A percentile compares a stretch with the other conserved stretches of the same genome.
Conservation (phyloP, 2,329 filamentous ascomycete genomes). For the Domatiomyces globalis region DNA sequence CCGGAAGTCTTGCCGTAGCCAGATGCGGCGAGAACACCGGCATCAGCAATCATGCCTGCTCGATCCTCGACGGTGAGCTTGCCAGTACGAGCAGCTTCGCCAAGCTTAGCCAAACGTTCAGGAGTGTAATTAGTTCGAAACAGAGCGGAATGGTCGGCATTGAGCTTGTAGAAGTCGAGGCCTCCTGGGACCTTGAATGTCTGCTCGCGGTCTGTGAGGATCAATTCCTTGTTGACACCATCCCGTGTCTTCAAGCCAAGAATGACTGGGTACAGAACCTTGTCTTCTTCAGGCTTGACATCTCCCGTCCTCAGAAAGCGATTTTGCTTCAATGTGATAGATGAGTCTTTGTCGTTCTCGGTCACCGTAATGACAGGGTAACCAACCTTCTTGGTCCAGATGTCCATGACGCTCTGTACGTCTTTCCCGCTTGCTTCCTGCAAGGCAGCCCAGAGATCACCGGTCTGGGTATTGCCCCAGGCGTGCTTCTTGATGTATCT, state of each 20-base stretch:
- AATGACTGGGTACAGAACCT: conserved; percentile 78
- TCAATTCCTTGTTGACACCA: conserved; percentile 64
- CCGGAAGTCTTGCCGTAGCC: conserved; percentile 91
- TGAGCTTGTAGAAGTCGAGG: conserved; percentile 87
- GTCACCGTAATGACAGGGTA: conserved; percentile 83
- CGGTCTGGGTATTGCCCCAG: conserved; percentile 87
- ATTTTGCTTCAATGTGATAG: conserved; percentile 83
- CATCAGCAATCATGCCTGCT: conserved; percentile 88
- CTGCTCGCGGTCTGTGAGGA: conserved; percentile 57
- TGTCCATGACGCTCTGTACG: conserved; percentile 77
- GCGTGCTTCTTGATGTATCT: conserved; percentile 89
- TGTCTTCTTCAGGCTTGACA: conserved; percentile 82
- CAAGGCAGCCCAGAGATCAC: conserved; percentile 79
- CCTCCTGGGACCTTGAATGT: conserved; percentile 59
- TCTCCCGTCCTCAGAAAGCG: conserved; percentile 86
- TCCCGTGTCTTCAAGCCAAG: conserved; percentile 70
- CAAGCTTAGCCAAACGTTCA: conserved; percentile 73
- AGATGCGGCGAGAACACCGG: conserved; percentile 73
- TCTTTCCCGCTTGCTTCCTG: conserved; percentile 83
- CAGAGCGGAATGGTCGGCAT: conserved; percentile 83
- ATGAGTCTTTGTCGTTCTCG: conserved; percentile 54
- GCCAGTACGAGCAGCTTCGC: conserved; percentile 66
- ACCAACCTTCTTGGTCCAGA: conserved; percentile 94
- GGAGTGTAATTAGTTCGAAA: conserved; percentile 82
- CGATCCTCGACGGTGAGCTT: conserved; percentile 77